Conservation (phyloP, 1,284 basidiomycete species). For the Chalciporus sp. region DNA sequence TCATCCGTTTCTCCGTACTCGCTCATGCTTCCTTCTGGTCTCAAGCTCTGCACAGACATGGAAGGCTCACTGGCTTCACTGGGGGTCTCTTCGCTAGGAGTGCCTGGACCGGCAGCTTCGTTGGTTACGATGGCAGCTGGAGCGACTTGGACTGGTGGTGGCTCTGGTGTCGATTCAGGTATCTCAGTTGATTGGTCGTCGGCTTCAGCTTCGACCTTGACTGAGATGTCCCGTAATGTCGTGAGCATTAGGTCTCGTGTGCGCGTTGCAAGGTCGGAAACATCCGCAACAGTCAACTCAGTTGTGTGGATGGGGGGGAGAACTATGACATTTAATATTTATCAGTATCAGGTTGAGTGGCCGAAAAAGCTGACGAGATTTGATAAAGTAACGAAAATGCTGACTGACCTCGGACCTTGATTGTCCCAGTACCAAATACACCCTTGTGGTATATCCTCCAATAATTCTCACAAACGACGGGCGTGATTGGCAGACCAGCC, state of each 20-base stretch:
- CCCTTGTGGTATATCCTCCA: conserved; percentile 81
- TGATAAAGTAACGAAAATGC: conserved; percentile 2
- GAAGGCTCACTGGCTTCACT: conserved; percentile 30
- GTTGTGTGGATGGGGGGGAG: conserved; percentile 76
- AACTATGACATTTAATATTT: conserved; percentile 45
- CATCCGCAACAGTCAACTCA: conserved; percentile 69
- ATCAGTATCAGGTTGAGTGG: conserved; percentile 14
- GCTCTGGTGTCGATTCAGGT: conserved; percentile 12
- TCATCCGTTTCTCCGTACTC: conserved; percentile 77
- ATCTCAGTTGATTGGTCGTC: conserved; percentile 8
- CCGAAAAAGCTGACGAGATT: not conserved
- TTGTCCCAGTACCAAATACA: conserved; percentile 75
- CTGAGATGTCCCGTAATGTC: conserved; percentile 68
- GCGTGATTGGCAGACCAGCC: conserved; percentile 85
- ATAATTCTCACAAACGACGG: conserved; percentile 95
- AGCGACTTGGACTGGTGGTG: conserved; percentile 1
- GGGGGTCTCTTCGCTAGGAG: conserved; percentile 32
- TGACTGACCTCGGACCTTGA: conserved; percentile 80
- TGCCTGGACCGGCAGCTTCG: conserved; percentile 16
- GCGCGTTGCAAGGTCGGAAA: conserved; percentile 58
- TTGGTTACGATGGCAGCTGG: conserved; percentile 3
- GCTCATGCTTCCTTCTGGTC: conserved; percentile 41
- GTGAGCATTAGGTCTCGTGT: conserved; percentile 76
- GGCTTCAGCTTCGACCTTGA: conserved; percentile 38
- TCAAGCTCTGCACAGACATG: conserved; percentile 35